Conservation (phyloP, 2,329 filamentous ascomycete species). For the Diaporthe helianthi region DNA sequence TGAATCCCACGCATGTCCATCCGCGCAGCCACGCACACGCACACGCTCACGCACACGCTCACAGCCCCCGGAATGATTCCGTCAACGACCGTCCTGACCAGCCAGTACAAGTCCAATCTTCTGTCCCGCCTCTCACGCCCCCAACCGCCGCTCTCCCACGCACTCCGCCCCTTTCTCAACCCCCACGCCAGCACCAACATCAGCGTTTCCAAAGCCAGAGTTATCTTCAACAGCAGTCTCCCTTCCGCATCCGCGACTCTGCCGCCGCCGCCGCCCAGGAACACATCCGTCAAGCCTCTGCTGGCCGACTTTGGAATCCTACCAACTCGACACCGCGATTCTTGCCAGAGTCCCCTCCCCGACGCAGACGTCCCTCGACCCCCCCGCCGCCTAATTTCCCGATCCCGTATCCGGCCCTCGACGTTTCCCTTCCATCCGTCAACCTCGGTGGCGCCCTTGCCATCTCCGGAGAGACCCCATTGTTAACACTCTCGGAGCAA, state of each 20-base stretch:
- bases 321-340: constrained; percentile 64
- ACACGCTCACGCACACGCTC: constrained; percentile 14
- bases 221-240: constrained; percentile 42
- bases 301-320: constrained; percentile 66
- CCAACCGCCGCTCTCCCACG: constrained; percentile 33
- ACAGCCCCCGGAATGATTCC: constrained; percentile 23
- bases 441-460: constrained; percentile 49
- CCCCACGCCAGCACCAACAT: constrained; percentile 34
- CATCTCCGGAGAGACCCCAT: constrained; percentile 56
- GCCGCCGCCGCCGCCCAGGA: constrained; percentile 40
- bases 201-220: constrained; percentile 35
- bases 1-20: constrained; percentile 12
- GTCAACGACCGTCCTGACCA: constrained; percentile 40
- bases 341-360: constrained; percentile 39
- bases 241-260: constrained; percentile 53
- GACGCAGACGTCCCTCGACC: constrained; percentile 58
- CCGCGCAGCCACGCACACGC: constrained; percentile 4
- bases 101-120: constrained; percentile 40
- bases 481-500: constrained; percentile 59
- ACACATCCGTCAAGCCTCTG: constrained; percentile 50
- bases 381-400: constrained; percentile 58
- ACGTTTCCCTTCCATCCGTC: constrained; percentile 45
- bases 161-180: constrained; percentile 38
- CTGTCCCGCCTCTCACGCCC: constrained; percentile 13
- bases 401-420: constrained; percentile 53